Evolutionary conservation across 108 stramenopile species (phyloP), one percentile per base, ranked within the genome.

Genomic region (Cyclotella cryptica): DNA sequence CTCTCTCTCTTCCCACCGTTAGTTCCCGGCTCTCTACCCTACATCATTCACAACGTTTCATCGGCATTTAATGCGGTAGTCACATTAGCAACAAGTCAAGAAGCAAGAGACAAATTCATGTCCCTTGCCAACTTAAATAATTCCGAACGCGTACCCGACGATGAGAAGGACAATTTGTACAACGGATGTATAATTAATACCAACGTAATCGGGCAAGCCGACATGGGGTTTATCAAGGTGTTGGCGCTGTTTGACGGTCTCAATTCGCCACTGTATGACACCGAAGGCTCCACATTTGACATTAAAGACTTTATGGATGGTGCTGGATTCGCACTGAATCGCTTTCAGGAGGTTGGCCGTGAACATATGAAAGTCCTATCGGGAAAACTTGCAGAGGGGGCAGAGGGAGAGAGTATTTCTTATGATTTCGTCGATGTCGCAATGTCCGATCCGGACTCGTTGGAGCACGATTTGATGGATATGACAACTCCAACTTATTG

Each of bases 231-330:
- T 19, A 52, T 85, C 54, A 80, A 88, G 45, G 78, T 87, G 15
- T 46, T 93, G 66, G 80, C 89, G 10, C 61, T 95, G 18, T 91
- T 83, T 59, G 74, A 93, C 44, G 90, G 91, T 61, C 73, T 95
- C 39, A 74, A 88, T 35, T 84, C 85, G 60, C 90, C 90, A 44
- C 71, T 89, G 87, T 68, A 75, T 9, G 10, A 55, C 10, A 49
- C 59, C 40, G 75, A 79, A 62, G 75, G 78, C 14, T 42, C 83
- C 46, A 69, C 83, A 18, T 89, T 95, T 78, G 75, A 92, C 67
- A 63, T 89, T 11, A 45, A 52, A 10, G 84, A 91, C 45, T 95
- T 95, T 45, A 58, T 86, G 71, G 73, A 82, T 22, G 92, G 89
- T n/a, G 87, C 87, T 11, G 85, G 75, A 10, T 91, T 85, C 43